Base-by-base conservation (phyloP, 495 filamentous ascomycete genomes). In the Cenococcum geophilum region DNA sequence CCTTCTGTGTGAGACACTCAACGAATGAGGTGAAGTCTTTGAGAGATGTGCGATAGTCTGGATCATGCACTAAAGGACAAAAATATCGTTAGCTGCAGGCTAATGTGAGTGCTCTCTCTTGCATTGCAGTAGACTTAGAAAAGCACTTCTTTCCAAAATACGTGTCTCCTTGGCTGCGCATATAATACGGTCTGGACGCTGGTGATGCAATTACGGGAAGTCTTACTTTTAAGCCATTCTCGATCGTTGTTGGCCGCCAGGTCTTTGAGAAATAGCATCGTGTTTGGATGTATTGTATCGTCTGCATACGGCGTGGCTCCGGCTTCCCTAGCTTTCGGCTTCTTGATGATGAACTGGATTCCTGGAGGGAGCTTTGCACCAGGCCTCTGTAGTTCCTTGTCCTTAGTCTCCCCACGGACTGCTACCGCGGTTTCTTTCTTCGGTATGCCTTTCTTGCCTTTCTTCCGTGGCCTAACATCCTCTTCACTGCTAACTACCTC, bases 11-110 rank as follows among this genome's bases (percentile, higher is more conserved):
- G 22, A 93, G 71, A 42, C 76, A 75, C 58, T 86, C 86, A 25
- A 89, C 81, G 62, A 88, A 96, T 18, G 80, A 80, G 40, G 88
- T 83, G 76, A 87, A 95, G 65, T 96, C 89, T 57, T 86, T 84
- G 60, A 89, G 81, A 4, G 89, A 80, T 60, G 83, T 77, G 60
- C 89, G 83, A 73, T 85, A 95, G 65, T 91, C 87, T 50, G 77
- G 75, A 73, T 95, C 88, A 73, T 91, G 79, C 64, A 81, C 87
- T 89, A 68, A 27, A 25, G 42, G 27, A 32, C 27, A 32, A 32
- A 51, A 54, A 36, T 14, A 1, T 37, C 20, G 50, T 69, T 58
- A 63, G 51, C 25, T 4, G 21, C 40, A 56, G 16, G 5, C 27
- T 18, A 54, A 53, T 27, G 10, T 21, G 21, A 22, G 21, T 52